Evolutionary conservation across 2,329 filamentous ascomycete species (phyloP).

Genomic region (Exophiala viscosa): DNA sequence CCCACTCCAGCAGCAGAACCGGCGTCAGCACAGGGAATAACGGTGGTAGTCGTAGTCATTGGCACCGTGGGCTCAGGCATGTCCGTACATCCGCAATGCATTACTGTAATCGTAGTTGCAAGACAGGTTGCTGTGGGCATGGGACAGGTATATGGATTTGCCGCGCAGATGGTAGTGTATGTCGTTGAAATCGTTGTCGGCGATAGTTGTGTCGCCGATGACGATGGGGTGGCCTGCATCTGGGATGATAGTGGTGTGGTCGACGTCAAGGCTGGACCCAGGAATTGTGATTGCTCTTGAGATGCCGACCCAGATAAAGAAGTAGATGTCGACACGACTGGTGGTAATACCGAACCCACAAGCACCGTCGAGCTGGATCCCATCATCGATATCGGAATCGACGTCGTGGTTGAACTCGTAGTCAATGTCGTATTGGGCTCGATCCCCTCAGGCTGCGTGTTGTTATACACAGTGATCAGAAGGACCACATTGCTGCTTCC

Average conservation of each 20-base stretch:
- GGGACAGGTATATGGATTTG: slow-evolving; percentile 8
- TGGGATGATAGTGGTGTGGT: neutral
- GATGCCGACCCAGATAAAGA: neutral
- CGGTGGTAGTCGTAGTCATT: slow-evolving; percentile 21
- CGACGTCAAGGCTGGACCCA: neutral
- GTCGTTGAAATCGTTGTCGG: slow-evolving; percentile 22
- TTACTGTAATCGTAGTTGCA: slow-evolving; percentile 19
- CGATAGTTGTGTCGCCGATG: neutral
- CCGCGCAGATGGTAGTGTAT: slow-evolving; percentile 20
- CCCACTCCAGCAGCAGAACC: neutral
- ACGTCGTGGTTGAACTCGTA: slow-evolving; percentile 2
- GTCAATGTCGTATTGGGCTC: slow-evolving; percentile 4
- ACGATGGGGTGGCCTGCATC: slow-evolving; percentile 1
- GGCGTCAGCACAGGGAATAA: neutral
- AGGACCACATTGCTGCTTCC: slow-evolving; percentile 9
- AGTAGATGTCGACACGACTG: neutral
- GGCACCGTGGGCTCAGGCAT: slow-evolving; percentile 15
- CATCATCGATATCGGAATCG: neutral
- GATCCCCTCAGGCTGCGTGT: slow-evolving; percentile 1
- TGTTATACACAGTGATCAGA: slow-evolving; percentile 23
- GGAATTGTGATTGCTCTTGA: no score
- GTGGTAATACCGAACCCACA: neutral
- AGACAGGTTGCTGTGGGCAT: slow-evolving; percentile 11
- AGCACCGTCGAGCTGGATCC: neutral
- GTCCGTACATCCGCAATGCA: slow-evolving; percentile 24